These are phyloP conservation scores for Amanita inopinata DNA, from an alignment of 768 basidiomycete species.

Conservation along the genomic window DNA sequence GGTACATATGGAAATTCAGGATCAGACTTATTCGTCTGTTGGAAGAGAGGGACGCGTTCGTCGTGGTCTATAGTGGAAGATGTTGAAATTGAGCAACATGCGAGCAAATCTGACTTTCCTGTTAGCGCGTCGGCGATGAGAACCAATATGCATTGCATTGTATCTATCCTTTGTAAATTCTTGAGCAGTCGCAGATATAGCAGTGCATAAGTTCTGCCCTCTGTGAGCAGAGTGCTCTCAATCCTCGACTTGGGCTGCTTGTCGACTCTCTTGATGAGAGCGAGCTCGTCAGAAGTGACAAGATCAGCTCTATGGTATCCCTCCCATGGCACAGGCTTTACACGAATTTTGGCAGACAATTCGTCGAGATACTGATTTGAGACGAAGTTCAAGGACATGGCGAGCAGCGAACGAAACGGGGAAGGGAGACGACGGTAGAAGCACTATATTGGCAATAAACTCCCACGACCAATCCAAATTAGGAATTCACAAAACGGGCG, in stretches of 20 bases:
- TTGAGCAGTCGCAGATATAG: conserved; percentile 87
- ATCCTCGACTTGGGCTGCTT: conserved; percentile 64
- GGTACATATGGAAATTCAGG: conserved; percentile 75
- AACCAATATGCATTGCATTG: conserved; percentile 80
- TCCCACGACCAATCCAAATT: neutral
- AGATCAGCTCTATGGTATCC: conserved; percentile 85
- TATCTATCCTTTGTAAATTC: conserved; percentile 72
- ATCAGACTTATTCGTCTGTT: conserved; percentile 49
- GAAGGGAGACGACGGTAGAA: neutral
- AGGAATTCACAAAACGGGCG: neutral
- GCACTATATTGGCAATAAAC: neutral
- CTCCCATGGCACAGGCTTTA: conserved; percentile 96
- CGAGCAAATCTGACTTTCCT: conserved; percentile 34
- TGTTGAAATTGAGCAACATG: neutral
- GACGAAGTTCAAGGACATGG: conserved; percentile 70
- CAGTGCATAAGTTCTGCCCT: conserved; percentile 75
- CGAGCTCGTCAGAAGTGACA: conserved; percentile 79
- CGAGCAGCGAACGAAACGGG: conserved; percentile 5
- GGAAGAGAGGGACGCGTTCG: conserved; percentile 74
- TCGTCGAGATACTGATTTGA: conserved; percentile 83
- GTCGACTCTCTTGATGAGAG: conserved; percentile 85
- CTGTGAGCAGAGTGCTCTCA: conserved; percentile 72
- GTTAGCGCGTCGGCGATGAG: conserved; percentile 82
- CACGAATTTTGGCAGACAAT: conserved; percentile 75
- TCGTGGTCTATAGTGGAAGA: conserved; percentile 58